Evolutionary conservation across 2,329 filamentous ascomycete genomes (phyloP).

Genomic region (Helicocarpus griseus): DNA sequence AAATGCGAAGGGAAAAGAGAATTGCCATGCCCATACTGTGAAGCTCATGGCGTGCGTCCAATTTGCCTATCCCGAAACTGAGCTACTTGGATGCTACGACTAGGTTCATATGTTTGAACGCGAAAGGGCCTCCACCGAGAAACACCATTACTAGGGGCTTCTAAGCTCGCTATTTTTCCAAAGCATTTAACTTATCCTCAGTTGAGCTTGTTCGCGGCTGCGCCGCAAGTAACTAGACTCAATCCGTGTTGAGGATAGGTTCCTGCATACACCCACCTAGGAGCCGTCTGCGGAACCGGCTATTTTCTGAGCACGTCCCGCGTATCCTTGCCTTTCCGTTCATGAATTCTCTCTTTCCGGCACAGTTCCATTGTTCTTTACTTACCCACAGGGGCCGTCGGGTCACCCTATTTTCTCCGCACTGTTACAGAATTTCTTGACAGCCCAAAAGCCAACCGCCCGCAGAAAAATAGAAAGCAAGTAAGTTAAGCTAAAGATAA

Average conservation of each 20-base stretch:
- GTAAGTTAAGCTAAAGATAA: background rate
- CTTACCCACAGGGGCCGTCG: background rate
- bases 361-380: constrained; percentile 1
- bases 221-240: background rate
- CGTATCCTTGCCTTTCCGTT: too few species aligned
- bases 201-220: background rate
- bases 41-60: background rate
- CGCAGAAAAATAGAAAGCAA: background rate
- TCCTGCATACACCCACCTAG: background rate
- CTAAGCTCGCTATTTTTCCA: too few species aligned
- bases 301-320: background rate
- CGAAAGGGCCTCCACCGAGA: too few species aligned
- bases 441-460: background rate
- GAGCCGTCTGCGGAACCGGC: background rate
- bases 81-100: too few species aligned
- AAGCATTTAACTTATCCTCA: background rate
- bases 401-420: background rate
- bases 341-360: background rate
- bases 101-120: too few species aligned
- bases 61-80: background rate
- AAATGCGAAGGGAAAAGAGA: background rate
- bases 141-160: too few species aligned
- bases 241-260: background rate
- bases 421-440: background rate
- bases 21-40: background rate